A percentile compares a stretch with the other conserved stretches of the same genome.
phyloP scores from a whole-genome alignment of 2,329 filamentous ascomycete species.

The Plenodomus tracheiphilus region DNA sequence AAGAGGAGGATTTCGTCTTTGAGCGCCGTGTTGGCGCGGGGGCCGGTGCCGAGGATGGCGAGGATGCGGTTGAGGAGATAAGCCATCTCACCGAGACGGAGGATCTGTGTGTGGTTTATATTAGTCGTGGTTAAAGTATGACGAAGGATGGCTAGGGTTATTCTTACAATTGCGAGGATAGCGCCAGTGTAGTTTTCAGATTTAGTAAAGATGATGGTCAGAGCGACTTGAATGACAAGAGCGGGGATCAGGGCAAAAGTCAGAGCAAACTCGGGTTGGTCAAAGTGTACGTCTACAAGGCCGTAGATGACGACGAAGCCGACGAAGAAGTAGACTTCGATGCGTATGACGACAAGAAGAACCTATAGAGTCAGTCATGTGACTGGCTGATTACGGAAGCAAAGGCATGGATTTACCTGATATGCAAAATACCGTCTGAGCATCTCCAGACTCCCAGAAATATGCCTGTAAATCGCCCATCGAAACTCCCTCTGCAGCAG shows the following conservation, averaged over 20 bases:
- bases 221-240: conserved; percentile 12
- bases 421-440: conserved; percentile 16
- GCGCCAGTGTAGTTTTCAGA: conserved; percentile 16
- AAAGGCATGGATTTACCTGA: conserved; percentile 7
- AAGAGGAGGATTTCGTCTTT: conserved; percentile 32
- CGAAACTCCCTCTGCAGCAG: conserved; percentile 17
- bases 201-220: conserved; percentile 16
- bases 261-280: conserved; percentile 24
- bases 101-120: conserved; percentile 6
- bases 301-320: conserved; percentile 26
- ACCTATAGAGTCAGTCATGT: no score
- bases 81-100: conserved; percentile 19
- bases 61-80: conserved; percentile 26
- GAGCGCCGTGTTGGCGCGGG: conserved; percentile 11
- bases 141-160: background rate
- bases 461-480: conserved; percentile 23
- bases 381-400: background rate
- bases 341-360: conserved; percentile 21
- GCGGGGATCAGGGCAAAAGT: conserved; percentile 29
- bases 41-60: conserved; percentile 13
- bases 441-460: conserved; percentile 15
- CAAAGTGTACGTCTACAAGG: conserved; percentile 25
- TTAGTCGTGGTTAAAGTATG: background rate
- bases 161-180: conserved; percentile 16
- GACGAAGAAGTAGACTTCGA: conserved; percentile 23